Evolutionary conservation across 331 rosid genomes (phyloP), one percentile per base, ranked within the genome.

Genomic region (Stylosanthes scabra): DNA sequence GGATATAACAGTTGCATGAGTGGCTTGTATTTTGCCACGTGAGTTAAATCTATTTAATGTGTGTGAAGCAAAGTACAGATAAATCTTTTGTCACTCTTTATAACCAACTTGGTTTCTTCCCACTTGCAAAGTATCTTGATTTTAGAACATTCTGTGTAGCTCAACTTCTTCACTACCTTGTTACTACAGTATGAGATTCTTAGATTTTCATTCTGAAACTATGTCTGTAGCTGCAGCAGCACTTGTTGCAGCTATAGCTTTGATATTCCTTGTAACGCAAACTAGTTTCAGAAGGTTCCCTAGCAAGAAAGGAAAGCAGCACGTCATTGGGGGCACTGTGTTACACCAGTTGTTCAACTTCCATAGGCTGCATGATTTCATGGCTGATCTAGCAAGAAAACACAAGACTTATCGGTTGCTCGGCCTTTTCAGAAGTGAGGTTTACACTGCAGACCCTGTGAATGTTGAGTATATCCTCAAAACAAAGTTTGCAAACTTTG

Each of bases 401-500:
- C 31, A 70, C 79, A 73, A 13, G 41, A 81, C 78, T 29, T 77
- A 69, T 69, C 71, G 85, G 63, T 6, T 77, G 59, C 75, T 77
- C 1, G 49, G 11, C 60, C 13, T 65, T 25, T 41, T 20, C 8
- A 60, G 75, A 51, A 37, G 47, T 54, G 63, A 66, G 50, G 58
- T 84, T 37, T 72, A 59, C 81, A 80, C 88, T 14, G 20, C 69
- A 10, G 83, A 81, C 25, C 88, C 88, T 63, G 67, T 68, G 39
- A 84, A 74, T 55, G 63, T 84, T 13, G 83, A 84, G 50, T 55
- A 80, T 44, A 64, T 84, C 47, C 88, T 77, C 78, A 80, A 77
- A 67, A 74, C 81, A 9, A 77, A 84, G 52, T 73, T 80, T 41
- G 27, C 65, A 31, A 84, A 74, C 65, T 80, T 80, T 54, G 79